phyloP scores from a whole-genome alignment of 768 basidiomycete species.

The Flagelloscypha sp. region DNA sequence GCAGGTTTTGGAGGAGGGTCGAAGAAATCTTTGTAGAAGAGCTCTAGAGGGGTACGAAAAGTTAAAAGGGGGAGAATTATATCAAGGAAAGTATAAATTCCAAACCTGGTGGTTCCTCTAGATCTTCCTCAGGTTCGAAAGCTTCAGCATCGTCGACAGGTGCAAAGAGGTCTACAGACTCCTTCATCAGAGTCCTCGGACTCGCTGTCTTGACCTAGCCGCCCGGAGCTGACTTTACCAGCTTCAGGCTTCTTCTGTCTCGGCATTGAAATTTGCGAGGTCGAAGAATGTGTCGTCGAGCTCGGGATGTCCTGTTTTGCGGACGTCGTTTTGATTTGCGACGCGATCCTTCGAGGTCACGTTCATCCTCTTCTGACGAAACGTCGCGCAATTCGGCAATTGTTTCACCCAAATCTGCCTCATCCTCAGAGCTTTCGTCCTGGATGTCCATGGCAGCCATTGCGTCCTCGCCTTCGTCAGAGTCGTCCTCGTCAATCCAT shows the following conservation, averaged over 20 bases:
- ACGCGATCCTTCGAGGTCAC: constrained; percentile 16
- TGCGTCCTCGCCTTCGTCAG: constrained; percentile 15
- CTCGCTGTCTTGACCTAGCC: constrained; percentile 43
- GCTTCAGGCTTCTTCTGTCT: constrained; percentile 76
- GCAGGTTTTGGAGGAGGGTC: constrained; percentile 39
- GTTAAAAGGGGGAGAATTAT: constrained; percentile 2
- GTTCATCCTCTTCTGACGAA: constrained; percentile 14
- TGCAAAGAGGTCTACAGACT: constrained; percentile 59
- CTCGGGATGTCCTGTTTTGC: constrained; percentile 28
- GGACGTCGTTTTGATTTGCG: constrained; percentile 19
- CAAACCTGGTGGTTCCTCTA: constrained; percentile 34
- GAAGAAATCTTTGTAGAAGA: constrained; percentile 76
- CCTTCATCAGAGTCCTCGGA: constrained; percentile 47
- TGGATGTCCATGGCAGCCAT: constrained; percentile 24
- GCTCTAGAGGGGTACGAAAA: constrained; percentile 31
- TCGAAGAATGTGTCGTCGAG: constrained; percentile 91
- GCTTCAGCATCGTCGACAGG: constrained; percentile 39
- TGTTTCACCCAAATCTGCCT: constrained; percentile 23
- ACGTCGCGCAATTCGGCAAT: constrained; percentile 18
- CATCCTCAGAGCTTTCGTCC: constrained; percentile 31
- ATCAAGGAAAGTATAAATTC: constrained; percentile 13
- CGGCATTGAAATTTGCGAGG: constrained; percentile 78
- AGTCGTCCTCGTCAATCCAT: constrained; percentile 22
- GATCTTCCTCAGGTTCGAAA: constrained; percentile 37
- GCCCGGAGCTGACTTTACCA: constrained; percentile 50